Evolutionary conservation across 345 rosid genomes (phyloP), one percentile per base, ranked within the genome.

Genomic region (Limnanthes douglasii): DNA sequence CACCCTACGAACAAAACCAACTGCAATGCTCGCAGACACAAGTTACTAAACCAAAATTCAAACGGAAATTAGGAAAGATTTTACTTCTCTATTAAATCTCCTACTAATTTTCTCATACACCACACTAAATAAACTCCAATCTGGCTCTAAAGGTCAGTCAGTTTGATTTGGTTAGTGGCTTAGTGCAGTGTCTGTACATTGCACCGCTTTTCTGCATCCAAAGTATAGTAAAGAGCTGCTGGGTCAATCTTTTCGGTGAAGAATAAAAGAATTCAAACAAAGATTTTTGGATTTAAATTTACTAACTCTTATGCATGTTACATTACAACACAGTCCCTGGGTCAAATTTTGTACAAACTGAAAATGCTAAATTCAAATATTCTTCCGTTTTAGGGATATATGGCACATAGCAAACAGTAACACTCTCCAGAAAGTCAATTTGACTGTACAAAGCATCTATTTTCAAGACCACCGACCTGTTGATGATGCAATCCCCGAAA

Each of bases 401-500:
- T n/a, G n/a, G n/a, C n/a, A n/a, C n/a, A n/a, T n/a, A n/a, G n/a
- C n/a, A n/a, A n/a, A n/a, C n/a, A n/a, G n/a, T n/a, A n/a, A n/a
- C n/a, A n/a, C n/a, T n/a, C n/a, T n/a, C n/a, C n/a, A n/a, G n/a
- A n/a, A n/a, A n/a, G n/a, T n/a, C n/a, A n/a, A n/a, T n/a, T n/a
- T n/a, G n/a, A n/a, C n/a, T n/a, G n/a, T n/a, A n/a, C n/a, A n/a
- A n/a, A n/a, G n/a, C n/a, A n/a, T n/a, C n/a, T n/a, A n/a, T n/a
- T n/a, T 14, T 22, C 10, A 15, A 41, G 34, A 44, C 46, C 22
- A 61, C 57, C 72, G 56, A 77, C 95, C 95, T 42, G 98, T 90
- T 37, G 98, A 84, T 23, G 98, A 77, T n/a, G 78, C 98, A 57
- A 90, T 66, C 55, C 98, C 95, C 23, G 98, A 90, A 32, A 84